These are phyloP conservation scores for Tolypocladium guangdongense DNA, from an alignment of 2,329 filamentous ascomycete species.

Conservation along the genomic window DNA sequence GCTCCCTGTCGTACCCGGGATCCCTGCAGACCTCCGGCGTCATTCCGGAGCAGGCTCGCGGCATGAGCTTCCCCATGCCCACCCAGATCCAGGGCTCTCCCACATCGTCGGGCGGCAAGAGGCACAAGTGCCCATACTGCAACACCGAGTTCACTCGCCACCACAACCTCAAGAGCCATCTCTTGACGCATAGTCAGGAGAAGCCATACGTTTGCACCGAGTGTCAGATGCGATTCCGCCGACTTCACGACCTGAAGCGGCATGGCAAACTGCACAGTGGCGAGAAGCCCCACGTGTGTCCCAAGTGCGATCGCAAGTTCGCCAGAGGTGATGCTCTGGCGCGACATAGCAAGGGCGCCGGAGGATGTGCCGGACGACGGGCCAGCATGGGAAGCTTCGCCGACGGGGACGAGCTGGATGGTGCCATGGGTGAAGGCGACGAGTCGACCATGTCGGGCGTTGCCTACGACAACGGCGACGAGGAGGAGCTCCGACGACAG, in stretches of 20 bases:
- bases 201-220: conserved; percentile 92
- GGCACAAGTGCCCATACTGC: conserved; percentile 95
- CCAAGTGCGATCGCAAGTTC: conserved; percentile 89
- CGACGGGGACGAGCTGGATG: conserved; percentile 61
- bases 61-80: conserved; percentile 48
- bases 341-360: conserved; percentile 88
- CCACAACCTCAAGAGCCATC: conserved; percentile 93
- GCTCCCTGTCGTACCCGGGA: conserved; percentile 44
- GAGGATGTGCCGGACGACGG: conserved; percentile 84
- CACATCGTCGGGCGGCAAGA: conserved; percentile 58
- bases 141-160: conserved; percentile 94
- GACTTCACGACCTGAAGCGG: conserved; percentile 88
- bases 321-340: conserved; percentile 90
- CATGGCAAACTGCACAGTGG: conserved; percentile 96
- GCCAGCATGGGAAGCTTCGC: conserved; percentile 77
- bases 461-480: conserved; percentile 46
- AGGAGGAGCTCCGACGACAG: conserved; percentile 51
- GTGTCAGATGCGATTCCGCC: conserved; percentile 86
- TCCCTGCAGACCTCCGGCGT: conserved; percentile 31
- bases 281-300: conserved; percentile 88
- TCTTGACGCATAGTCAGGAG: conserved; percentile 95
- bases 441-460: conserved; percentile 47
- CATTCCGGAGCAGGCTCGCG: conserved; percentile 35
- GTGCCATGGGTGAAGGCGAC: conserved; percentile 37
- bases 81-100: conserved; percentile 35